Percentiles rank a stretch among this genome's conserved stretches.
These are phyloP conservation scores for Hirschfeldia incana DNA, from an alignment of 345 rosid species.

Conservation along the genomic window DNA sequence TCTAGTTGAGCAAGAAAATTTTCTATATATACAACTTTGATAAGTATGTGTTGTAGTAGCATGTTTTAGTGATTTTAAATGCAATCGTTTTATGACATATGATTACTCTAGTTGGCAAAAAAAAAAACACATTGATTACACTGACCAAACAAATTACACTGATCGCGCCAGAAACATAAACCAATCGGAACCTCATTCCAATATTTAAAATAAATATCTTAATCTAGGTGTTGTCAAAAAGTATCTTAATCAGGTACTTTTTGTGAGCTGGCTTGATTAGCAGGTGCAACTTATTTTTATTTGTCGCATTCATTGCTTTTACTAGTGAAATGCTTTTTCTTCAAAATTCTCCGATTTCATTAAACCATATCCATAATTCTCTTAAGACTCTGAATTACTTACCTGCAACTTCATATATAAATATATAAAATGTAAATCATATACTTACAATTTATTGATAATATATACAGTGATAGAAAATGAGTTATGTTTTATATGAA, in stretches of 20 bases:
- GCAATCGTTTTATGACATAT: constrained; percentile 2
- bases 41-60: not conserved
- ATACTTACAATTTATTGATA: not conserved
- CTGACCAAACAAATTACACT: constrained; percentile 8
- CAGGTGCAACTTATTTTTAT: not conserved
- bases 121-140: constrained; percentile 23
- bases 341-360: not conserved
- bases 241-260: constrained; percentile 15
- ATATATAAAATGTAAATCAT: not conserved
- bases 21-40: not conserved
- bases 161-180: constrained; percentile 17
- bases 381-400: not conserved
- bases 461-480: not conserved
- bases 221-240: not conserved
- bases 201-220: not conserved
- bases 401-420: not conserved
- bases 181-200: not conserved
- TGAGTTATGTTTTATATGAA: not conserved
- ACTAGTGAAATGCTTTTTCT: constrained; percentile 6
- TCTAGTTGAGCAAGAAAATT: not conserved
- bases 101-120: constrained; percentile 13
- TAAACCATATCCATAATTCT: not conserved
- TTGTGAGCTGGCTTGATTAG: constrained; percentile 36
- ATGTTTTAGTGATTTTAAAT: not conserved
- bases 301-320: constrained; percentile 2